Percentiles rank a stretch among this genome's conserved stretches.
Evolutionary conservation across 768 basidiomycete genomes (phyloP).

Genomic region (Peribolospora kevripleyi): DNA sequence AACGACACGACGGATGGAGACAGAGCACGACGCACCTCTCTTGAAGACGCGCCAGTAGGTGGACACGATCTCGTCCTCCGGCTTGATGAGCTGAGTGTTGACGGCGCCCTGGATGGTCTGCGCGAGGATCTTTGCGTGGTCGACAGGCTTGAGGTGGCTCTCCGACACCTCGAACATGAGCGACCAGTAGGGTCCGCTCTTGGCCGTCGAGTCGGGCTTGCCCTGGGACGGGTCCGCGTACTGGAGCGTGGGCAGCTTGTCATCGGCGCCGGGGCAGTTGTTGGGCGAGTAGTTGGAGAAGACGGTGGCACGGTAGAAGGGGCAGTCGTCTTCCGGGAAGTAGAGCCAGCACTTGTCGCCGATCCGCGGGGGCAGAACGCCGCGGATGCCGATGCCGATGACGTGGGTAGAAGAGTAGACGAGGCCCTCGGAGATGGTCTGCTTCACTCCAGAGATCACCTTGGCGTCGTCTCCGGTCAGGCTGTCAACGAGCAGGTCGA

Average conservation of each 20-base stretch:
- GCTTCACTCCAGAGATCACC: conserved; percentile 3
- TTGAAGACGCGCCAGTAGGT: conserved; percentile 20
- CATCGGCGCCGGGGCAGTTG: conserved; percentile 16
- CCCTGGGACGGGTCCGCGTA: conserved; percentile 16
- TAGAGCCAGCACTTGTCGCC: conserved; percentile 19
- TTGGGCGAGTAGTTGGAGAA: conserved; percentile 23
- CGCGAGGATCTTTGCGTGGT: conserved; percentile 18
- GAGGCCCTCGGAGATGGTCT: conserved; percentile 14
- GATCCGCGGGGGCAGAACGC: conserved; percentile 18
- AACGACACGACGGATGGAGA: background rate
- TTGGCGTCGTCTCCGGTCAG: conserved; percentile 13
- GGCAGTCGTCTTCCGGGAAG: conserved; percentile 20
- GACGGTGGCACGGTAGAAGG: conserved; percentile 23
- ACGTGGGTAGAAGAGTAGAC: conserved; percentile 21
- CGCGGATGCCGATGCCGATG: conserved; percentile 21
- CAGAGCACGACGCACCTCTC: background rate
- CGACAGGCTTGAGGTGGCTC: conserved; percentile 19
- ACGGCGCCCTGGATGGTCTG: conserved; percentile 21
- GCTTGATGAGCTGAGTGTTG: conserved; percentile 16
- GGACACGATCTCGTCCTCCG: conserved; percentile 21
- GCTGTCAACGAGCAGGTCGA: conserved; percentile 17
- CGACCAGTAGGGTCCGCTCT: conserved; percentile 19
- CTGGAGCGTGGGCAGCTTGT: conserved; percentile 18
- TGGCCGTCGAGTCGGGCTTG: conserved; percentile 11
- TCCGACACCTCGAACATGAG: conserved; percentile 24